Evolutionary conservation across 2,329 filamentous ascomycete species (phyloP), one percentile per base, ranked within the genome.

Genomic region (Ceratocystis papillata): DNA sequence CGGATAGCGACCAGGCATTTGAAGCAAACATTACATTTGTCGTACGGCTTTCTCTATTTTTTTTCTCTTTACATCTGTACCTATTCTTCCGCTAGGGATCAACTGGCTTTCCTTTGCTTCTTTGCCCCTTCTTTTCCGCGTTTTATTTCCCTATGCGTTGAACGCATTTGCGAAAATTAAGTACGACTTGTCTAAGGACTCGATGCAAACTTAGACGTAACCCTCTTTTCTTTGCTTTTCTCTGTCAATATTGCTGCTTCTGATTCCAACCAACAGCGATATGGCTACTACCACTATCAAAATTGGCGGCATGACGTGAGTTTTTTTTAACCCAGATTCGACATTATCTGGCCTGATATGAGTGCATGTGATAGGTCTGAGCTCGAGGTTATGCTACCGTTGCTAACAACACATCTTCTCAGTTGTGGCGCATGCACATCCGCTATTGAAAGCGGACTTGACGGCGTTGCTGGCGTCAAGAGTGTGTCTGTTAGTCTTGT

Each of bases 281-380:
- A 88, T 95, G 85, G 90, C 90, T 48, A 96, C 89, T 12, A 97
- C 94, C 41, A 96, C 92, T 22, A 78, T 99, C 68, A 89, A 87
- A 72, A 88, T 99, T 50, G 90, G 88, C 70, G 94, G 94, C 71
- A 99, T 88, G 85, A 88, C 86, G 82, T 85, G 78, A 80, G 81
- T 81, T 50, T 48, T 65, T 15, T 67, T 67, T 25, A 28, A 33
- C 15, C 30, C n/a, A 22, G 46, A 48, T 48, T 22, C 17, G 10
- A 10, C 46, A 48, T 48, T 15, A 15, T 12, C 12, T 41, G 37
- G 37, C 37, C 37, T 41, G 37, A 41, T 41, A 41, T 41, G 37
- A 5, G 45, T 25, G 45, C n/a, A 61, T 53, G 20, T 37, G 25
- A 53, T 17, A 17, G n/a, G 22, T 41, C 41, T 5, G 20, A 20